Conservation (phyloP, 2,329 filamentous ascomycete species). For the Trichoderma sp. region DNA sequence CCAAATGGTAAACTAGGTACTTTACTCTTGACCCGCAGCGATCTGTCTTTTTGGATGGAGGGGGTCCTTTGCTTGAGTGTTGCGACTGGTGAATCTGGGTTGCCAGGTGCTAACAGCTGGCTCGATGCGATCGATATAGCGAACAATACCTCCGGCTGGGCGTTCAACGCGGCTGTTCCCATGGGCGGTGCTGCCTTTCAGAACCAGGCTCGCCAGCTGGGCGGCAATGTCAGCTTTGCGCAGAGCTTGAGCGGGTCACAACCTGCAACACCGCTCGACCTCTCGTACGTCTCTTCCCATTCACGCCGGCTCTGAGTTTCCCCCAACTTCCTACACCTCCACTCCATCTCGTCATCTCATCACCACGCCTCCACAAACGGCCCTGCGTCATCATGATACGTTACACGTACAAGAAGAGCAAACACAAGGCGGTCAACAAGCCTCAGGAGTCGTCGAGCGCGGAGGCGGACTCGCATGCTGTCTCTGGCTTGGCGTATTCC, state of each 20-base stretch:
- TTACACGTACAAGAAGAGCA: conserved; percentile 26
- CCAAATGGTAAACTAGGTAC: conserved; percentile 67
- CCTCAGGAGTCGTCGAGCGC: conserved; percentile 15
- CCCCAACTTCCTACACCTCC: not conserved
- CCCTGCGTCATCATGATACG: conserved; percentile 20
- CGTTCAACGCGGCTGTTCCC: conserved; percentile 62
- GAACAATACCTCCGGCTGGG: conserved; percentile 61
- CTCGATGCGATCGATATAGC: conserved; percentile 42
- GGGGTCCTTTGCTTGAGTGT: not conserved
- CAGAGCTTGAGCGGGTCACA: conserved; percentile 67
- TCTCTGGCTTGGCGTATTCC: conserved; percentile 35
- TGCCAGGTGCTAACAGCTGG: conserved; percentile 29
- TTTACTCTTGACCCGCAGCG: not conserved
- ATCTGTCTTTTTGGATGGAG: not conserved
- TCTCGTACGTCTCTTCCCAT: conserved; percentile 58
- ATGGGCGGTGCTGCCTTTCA: conserved; percentile 60
- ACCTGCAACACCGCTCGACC: conserved; percentile 62
- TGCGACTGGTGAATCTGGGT: not conserved
- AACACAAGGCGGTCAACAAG: conserved; percentile 30
- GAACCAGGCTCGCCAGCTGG: conserved; percentile 57
- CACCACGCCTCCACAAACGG: not conserved
- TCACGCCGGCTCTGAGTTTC: conserved; percentile 1
- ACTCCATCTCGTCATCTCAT: not conserved
- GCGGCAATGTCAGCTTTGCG: conserved; percentile 65
- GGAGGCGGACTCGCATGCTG: conserved; percentile 9